Percentiles rank a stretch among this genome's conserved stretches.
Evolutionary conservation across 768 basidiomycete genomes (phyloP).

Genomic region (Pseudohyphozyma bogoriensis): DNA sequence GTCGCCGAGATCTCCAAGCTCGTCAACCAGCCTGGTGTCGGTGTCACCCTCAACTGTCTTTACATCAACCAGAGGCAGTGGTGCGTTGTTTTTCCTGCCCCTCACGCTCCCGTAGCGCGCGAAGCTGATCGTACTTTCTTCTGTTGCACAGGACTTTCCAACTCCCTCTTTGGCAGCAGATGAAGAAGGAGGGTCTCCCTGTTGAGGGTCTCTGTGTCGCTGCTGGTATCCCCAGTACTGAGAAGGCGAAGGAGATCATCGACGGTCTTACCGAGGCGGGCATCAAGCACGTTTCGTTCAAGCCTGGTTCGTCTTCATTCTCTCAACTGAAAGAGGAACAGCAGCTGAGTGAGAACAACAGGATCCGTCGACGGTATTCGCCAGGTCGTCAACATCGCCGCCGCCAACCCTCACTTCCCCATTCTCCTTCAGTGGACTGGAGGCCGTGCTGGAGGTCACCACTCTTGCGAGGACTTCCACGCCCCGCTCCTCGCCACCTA

Average conservation of each 20-base stretch:
- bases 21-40: conserved; percentile 70
- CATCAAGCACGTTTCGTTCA: conserved; percentile 94
- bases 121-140: background rate
- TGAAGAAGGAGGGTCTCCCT: conserved; percentile 88
- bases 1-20: conserved; percentile 81
- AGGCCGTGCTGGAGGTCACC: conserved; percentile 95
- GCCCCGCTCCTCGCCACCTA: conserved; percentile 89
- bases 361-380: conserved; percentile 87
- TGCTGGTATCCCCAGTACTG: conserved; percentile 89
- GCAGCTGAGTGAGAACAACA: background rate
- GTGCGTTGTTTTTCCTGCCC: background rate
- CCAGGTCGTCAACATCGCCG: conserved; percentile 91
- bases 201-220: conserved; percentile 99
- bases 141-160: conserved; percentile 60
- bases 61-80: conserved; percentile 97
- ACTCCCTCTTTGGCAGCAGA: conserved; percentile 93
- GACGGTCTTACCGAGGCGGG: conserved; percentile 66
- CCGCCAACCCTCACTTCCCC: conserved; percentile 87
- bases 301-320: conserved; percentile 55
- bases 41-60: conserved; percentile 83
- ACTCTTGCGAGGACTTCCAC: conserved; percentile 97
- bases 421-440: conserved; percentile 99
- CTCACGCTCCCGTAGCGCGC: background rate
- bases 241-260: conserved; percentile 96
- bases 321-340: too few relatives aligned